A percentile compares a stretch with the other conserved stretches of the same genome.
Evolutionary conservation across 129 eudicot genomes (phyloP).

Genomic region (Pittosporum tobira): DNA sequence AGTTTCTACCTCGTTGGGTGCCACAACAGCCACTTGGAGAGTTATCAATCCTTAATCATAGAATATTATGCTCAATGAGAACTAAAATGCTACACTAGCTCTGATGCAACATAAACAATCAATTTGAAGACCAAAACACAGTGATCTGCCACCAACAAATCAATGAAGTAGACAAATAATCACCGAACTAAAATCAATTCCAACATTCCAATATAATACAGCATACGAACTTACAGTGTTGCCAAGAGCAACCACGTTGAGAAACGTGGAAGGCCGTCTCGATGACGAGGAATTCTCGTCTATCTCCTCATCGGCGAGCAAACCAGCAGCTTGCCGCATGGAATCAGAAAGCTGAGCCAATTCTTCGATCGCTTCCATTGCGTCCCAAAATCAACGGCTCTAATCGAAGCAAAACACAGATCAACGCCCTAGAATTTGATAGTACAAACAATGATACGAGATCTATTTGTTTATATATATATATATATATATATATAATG

Average conservation of each 20-base stretch:
- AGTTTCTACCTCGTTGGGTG: too few species aligned
- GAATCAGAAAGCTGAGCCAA: conserved; percentile 74
- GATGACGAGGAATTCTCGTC: conserved; percentile 55
- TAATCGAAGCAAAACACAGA: conserved; percentile 15
- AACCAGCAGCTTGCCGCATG: conserved; percentile 93
- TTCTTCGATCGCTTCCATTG: conserved; percentile 97
- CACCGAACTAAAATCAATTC: conserved; percentile 8
- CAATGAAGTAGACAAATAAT: not conserved
- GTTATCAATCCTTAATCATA: too few species aligned
- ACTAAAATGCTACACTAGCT: too few species aligned
- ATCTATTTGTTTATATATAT: conserved; percentile 11
- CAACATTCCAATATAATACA: not conserved
- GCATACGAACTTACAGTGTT: conserved; percentile 68
- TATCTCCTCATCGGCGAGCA: conserved; percentile 89
- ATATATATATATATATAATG: too few species aligned
- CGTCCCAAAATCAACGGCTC: conserved; percentile 9
- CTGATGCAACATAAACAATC: not conserved
- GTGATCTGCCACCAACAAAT: conserved; percentile 30
- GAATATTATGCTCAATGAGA: too few species aligned
- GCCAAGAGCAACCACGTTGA: conserved; percentile 90
- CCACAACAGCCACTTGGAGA: too few species aligned
- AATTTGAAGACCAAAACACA: conserved; percentile 11
- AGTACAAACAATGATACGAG: not conserved
- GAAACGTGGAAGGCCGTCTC: conserved; percentile 66
- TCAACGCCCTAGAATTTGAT: conserved; percentile 13